A percentile compares a stretch with the other conserved stretches of the same genome.
Conservation (phyloP, 2,329 filamentous ascomycete species). For the Bipolaris cookei region DNA sequence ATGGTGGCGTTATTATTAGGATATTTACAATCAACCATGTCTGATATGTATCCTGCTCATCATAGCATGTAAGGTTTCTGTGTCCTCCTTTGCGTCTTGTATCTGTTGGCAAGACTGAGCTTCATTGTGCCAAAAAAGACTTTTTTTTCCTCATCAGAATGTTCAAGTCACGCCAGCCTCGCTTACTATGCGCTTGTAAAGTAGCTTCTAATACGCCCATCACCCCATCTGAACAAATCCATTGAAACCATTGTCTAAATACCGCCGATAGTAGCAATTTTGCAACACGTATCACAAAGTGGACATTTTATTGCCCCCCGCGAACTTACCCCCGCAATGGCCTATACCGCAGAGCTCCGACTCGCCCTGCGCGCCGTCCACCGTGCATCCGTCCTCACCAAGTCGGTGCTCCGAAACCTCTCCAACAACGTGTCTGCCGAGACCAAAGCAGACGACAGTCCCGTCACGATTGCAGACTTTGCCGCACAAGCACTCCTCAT, state of each 20-base stretch:
- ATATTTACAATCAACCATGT: background rate
- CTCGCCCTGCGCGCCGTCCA: constrained; percentile 56
- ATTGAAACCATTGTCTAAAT: constrained; percentile 12
- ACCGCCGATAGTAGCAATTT: constrained; percentile 4
- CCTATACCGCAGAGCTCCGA: constrained; percentile 39
- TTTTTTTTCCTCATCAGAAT: background rate
- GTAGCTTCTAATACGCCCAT: constrained; percentile 11
- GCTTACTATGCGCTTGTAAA: constrained; percentile 23
- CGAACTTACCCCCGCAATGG: constrained; percentile 7
- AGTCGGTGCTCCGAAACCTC: constrained; percentile 58
- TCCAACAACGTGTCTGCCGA: constrained; percentile 56
- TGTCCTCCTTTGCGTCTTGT: background rate
- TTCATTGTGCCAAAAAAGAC: constrained; percentile 4
- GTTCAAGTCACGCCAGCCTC: constrained; percentile 12
- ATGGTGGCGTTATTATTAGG: constrained; percentile 2
- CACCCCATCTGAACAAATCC: constrained; percentile 23
- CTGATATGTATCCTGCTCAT: constrained; percentile 2
- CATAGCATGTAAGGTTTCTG: background rate
- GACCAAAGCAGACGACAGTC: constrained; percentile 64
- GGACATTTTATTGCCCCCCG: background rate
- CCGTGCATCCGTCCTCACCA: constrained; percentile 64
- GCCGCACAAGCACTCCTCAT: constrained; percentile 68
- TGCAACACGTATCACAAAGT: constrained; percentile 11
- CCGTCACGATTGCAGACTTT: constrained; percentile 70
- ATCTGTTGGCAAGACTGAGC: constrained; percentile 1